Evolutionary conservation across 495 filamentous ascomycete genomes (phyloP).

Genomic region (Penicillium angulare): DNA sequence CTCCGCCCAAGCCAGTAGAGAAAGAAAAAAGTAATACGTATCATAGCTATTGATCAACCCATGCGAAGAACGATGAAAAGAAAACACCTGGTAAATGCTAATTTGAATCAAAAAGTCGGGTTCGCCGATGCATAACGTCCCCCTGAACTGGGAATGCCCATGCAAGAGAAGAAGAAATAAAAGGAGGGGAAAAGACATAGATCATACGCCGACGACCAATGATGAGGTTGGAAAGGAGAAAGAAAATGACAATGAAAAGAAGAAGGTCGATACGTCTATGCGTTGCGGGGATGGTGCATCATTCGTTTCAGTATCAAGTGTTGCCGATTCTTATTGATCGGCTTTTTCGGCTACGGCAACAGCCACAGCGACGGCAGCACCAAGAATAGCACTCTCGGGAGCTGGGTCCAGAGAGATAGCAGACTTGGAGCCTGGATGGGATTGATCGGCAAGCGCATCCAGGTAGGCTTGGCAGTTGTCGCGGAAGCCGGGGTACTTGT

Average conservation of each 20-base stretch:
- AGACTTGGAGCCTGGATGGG: slow-evolving; percentile 19
- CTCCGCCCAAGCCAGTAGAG: slow-evolving; percentile 3
- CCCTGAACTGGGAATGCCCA: slow-evolving; percentile 1
- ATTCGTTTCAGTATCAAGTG: slow-evolving; percentile 4
- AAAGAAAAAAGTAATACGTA: slow-evolving; percentile 3
- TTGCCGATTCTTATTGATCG: slow-evolving; percentile 2
- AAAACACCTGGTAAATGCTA: slow-evolving; percentile 23
- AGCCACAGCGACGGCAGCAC: slow-evolving; percentile 57
- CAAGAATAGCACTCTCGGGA: slow-evolving; percentile 53
- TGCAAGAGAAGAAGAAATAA: slow-evolving; percentile 3
- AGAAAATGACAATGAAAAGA: slow-evolving; percentile 17
- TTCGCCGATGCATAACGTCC: slow-evolving; percentile 1
- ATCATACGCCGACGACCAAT: slow-evolving; percentile 20
- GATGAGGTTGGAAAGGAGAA: slow-evolving; percentile 1
- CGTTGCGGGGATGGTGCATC: slow-evolving; percentile 12
- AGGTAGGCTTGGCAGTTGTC: slow-evolving; percentile 51
- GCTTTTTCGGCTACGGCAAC: slow-evolving; percentile 33
- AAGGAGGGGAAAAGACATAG: slow-evolving; percentile 1
- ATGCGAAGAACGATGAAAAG: too few relatives aligned
- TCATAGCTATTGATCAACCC: slow-evolving; percentile 1
- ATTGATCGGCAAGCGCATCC: slow-evolving; percentile 40
- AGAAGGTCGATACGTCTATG: slow-evolving; percentile 11
- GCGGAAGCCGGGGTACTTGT: slow-evolving; percentile 57
- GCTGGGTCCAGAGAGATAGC: slow-evolving; percentile 48
- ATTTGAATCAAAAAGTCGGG: not conserved